These are phyloP conservation scores for Candida berthetii DNA, from an alignment of 805 yeast genomes.

Conservation along the genomic window DNA sequence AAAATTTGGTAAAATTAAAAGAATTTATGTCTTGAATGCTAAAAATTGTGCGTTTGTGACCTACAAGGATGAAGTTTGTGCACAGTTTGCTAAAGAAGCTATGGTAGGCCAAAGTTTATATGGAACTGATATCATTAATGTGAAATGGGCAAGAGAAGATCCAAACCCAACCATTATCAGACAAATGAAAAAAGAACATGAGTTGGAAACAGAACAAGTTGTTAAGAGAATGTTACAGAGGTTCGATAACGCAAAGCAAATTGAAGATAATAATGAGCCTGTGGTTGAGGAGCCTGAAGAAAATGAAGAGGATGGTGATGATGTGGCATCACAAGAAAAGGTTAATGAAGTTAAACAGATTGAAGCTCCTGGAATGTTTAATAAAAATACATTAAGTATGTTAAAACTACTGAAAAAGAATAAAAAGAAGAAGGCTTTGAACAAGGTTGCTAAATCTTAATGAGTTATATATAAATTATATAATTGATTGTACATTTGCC, in stretches of 20 bases:
- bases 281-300: conserved; percentile 2
- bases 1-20: conserved; percentile 72
- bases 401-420: conserved; percentile 6
- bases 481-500: not conserved
- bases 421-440: not conserved
- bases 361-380: conserved; percentile 5
- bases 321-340: not conserved
- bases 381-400: conserved; percentile 3
- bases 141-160: conserved; percentile 89
- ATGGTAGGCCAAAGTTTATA: conserved; percentile 79
- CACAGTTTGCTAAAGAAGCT: conserved; percentile 95
- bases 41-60: conserved; percentile 78
- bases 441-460: not conserved
- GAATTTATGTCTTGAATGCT: conserved; percentile 51
- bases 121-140: conserved; percentile 57
- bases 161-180: conserved; percentile 62
- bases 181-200: conserved; percentile 33
- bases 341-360: conserved; percentile 5
- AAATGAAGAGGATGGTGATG: too few relatives aligned
- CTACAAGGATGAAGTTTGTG: conserved; percentile 59
- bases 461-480: not conserved
- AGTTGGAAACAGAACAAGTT: conserved; percentile 24
- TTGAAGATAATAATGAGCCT: conserved; percentile 18
- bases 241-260: conserved; percentile 20
- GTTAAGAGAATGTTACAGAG: conserved; percentile 37